Conservation (phyloP, 78 protist genomes). For the Dictyostelium firmibasis region DNA sequence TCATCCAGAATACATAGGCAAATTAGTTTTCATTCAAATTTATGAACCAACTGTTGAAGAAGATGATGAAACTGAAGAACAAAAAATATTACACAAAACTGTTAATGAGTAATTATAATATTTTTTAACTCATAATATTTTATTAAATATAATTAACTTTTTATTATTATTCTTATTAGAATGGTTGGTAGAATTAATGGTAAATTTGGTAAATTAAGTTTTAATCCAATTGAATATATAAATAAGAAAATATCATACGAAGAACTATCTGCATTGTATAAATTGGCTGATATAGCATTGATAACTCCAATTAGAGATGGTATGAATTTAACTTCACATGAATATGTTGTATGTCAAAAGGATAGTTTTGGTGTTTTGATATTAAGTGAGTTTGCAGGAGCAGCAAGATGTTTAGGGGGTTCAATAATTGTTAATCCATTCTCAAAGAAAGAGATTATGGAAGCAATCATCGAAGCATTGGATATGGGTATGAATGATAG, state of each 20-base stretch:
- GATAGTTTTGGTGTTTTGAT: conserved; percentile 79
- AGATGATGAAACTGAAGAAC: conserved; percentile 82
- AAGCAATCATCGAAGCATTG: conserved; percentile 56
- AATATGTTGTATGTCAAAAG: conserved; percentile 80
- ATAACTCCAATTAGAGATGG: conserved; percentile 94
- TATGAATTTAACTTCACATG: conserved; percentile 77
- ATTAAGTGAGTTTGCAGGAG: conserved; percentile 84
- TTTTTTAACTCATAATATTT: background rate
- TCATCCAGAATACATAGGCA: conserved; percentile 51
- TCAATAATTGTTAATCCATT: conserved; percentile 80
- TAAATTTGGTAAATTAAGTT: conserved; percentile 84
- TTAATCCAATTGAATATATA: conserved; percentile 88
- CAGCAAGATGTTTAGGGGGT: conserved; percentile 80
- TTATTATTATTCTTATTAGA: background rate
- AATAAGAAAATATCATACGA: conserved; percentile 76
- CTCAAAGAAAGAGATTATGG: conserved; percentile 25
- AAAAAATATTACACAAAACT: conserved; percentile 53
- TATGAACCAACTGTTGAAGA: conserved; percentile 71
- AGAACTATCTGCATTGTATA: conserved; percentile 86
- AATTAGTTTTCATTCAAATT: conserved; percentile 82
- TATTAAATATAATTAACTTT: background rate
- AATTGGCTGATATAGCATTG: conserved; percentile 83
- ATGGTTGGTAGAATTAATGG: conserved; percentile 89
- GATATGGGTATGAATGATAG: conserved; percentile 32
- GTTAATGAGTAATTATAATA: conserved; percentile 21